phyloP scores from a whole-genome alignment of 2,329 filamentous ascomycete species.

The Colletotrichum falcatum region DNA sequence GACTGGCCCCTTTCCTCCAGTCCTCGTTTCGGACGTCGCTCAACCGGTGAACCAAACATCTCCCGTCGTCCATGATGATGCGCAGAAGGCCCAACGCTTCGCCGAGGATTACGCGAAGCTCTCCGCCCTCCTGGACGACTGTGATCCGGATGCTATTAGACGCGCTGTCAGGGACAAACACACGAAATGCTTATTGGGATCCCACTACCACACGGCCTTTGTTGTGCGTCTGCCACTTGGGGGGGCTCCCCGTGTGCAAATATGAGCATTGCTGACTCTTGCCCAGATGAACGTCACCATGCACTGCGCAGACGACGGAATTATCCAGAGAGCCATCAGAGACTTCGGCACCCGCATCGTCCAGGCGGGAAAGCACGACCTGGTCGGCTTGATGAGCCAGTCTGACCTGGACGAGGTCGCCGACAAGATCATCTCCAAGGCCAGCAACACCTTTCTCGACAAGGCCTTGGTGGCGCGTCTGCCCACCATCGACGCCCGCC shows the following conservation, averaged over 20 bases:
- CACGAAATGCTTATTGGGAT: slow-evolving; percentile 62
- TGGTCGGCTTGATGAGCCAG: slow-evolving; percentile 55
- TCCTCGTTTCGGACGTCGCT: neutral
- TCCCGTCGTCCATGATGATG: neutral
- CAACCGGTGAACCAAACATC: neutral
- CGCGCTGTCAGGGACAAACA: slow-evolving; percentile 63
- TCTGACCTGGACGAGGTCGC: slow-evolving; percentile 60
- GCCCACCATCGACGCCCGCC: slow-evolving; percentile 64
- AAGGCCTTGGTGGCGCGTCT: slow-evolving; percentile 64
- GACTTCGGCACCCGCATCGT: slow-evolving; percentile 62
- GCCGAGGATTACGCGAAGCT: slow-evolving; percentile 54
- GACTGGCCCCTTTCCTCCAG: neutral
- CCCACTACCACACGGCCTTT: slow-evolving; percentile 65
- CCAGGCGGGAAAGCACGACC: slow-evolving; percentile 53
- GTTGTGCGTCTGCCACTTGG: slow-evolving; percentile 55
- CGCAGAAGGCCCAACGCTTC: slow-evolving; percentile 44
- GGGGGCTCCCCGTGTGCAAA: neutral
- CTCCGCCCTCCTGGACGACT: slow-evolving; percentile 54
- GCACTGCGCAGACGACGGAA: slow-evolving; percentile 54
- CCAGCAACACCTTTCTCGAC: slow-evolving; percentile 64
- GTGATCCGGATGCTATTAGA: slow-evolving; percentile 59
- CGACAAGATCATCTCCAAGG: slow-evolving; percentile 57
- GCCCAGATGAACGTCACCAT: slow-evolving; percentile 58
- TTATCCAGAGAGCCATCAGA: slow-evolving; percentile 54
- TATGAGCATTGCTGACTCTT: slow-evolving; percentile 43